phyloP scores from a whole-genome alignment of 768 basidiomycete genomes.

The Udeniomyces megalosporus region DNA sequence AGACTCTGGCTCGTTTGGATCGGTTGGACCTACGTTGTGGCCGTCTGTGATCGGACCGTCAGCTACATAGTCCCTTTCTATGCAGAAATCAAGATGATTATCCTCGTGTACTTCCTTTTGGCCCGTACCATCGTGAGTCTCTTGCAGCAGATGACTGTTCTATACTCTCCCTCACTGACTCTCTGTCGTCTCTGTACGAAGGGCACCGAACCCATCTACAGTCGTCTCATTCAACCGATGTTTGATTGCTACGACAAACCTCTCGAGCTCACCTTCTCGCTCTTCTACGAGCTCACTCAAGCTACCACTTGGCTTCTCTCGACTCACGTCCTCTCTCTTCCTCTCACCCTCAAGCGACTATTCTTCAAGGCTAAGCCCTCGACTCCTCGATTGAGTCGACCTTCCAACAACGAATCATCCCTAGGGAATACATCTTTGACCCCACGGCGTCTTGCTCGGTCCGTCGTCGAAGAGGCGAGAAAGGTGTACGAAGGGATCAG shows the following conservation, averaged over 20 bases:
- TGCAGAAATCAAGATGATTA: constrained; percentile 3
- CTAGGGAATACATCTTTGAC: background rate
- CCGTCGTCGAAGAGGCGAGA: background rate
- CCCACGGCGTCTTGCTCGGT: background rate
- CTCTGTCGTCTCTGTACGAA: background rate
- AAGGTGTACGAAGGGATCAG: background rate
- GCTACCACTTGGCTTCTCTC: background rate
- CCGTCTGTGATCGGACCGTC: background rate
- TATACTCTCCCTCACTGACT: background rate
- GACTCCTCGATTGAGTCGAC: background rate
- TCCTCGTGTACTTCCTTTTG: constrained; percentile 1
- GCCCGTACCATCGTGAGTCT: constrained; percentile 1
- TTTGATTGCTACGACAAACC: background rate
- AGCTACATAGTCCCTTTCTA: constrained; percentile 9
- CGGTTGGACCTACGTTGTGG: background rate
- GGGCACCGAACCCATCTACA: constrained; percentile 4
- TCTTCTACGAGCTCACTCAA: constrained; percentile 4
- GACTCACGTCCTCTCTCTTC: background rate
- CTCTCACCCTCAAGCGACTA: background rate
- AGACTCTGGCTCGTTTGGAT: constrained; percentile 9
- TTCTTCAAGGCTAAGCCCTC: too few species aligned
- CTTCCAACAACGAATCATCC: too few species aligned
- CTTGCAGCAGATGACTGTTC: background rate
- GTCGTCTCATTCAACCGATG: background rate
- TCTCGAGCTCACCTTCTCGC: constrained; percentile 11